Evolutionary conservation across 768 basidiomycete genomes (phyloP).

Genomic region (Strobilomyces echinocephalus): DNA sequence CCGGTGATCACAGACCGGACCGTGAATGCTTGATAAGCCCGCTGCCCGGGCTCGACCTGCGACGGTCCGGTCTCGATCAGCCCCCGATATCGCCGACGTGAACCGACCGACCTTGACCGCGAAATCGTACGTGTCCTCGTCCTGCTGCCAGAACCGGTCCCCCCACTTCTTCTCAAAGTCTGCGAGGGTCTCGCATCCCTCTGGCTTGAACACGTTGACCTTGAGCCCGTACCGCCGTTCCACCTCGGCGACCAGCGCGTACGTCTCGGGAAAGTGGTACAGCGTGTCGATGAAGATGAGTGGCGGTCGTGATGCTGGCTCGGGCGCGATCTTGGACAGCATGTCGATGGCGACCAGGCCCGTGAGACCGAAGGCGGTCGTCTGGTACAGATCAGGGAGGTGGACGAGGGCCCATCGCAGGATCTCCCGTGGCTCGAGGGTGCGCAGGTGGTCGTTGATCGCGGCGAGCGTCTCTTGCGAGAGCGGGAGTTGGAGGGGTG

Average conservation of each 20-base stretch:
- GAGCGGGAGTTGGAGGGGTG: conserved; percentile 54
- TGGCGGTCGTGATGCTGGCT: conserved; percentile 51
- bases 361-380: conserved; percentile 94
- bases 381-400: conserved; percentile 81
- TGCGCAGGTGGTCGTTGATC: conserved; percentile 71
- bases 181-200: conserved; percentile 55
- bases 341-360: conserved; percentile 93
- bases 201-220: conserved; percentile 76
- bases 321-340: conserved; percentile 73
- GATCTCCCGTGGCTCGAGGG: conserved; percentile 77
- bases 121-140: conserved; percentile 88
- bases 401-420: conserved; percentile 79
- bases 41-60: conserved; percentile 90
- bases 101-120: conserved; percentile 68
- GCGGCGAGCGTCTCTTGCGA: conserved; percentile 51
- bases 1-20: conserved; percentile 94
- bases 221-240: conserved; percentile 66
- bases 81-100: not conserved
- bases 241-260: conserved; percentile 82
- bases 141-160: conserved; percentile 76
- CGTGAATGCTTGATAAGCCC: conserved; percentile 75
- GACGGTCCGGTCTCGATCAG: not conserved
- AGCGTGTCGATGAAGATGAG: conserved; percentile 96
- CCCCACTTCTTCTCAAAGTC: conserved; percentile 84
- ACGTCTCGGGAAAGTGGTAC: conserved; percentile 93